Evolutionary conservation across 805 yeast genomes (phyloP), one percentile per base, ranked within the genome.

Genomic region (Zygosaccharomyces gambellarensis): DNA sequence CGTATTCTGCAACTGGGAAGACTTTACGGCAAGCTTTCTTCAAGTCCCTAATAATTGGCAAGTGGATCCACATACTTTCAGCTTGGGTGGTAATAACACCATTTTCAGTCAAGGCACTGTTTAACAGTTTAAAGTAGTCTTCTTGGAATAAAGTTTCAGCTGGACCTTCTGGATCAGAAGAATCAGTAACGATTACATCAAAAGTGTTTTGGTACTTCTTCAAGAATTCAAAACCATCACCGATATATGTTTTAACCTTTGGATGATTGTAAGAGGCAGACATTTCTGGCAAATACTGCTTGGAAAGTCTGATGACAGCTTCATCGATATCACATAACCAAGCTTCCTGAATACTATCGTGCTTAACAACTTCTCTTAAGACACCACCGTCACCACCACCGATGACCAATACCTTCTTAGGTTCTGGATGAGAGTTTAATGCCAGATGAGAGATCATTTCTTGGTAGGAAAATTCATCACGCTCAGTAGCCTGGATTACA

Each of bases 361-460:
- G 97, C 73, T 92, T 92, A 65, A 90, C 87, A 65, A 90, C 78
- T 72, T 92, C 98, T 73, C 98, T 82, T 63, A 92, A 79, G 46
- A 92, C 98, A 71, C 98, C 98, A 61, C 99, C 99, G 70, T 92
- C 99, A 65, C 99, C 99, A 57, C 99, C 99, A 51, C 99, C 99
- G 64, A 92, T 87, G 55, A 92, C 98, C 49, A 92, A 76, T 22
- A 95, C 97, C 62, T 79, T 84, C 77, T 87, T 88, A 50, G 98
- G 98, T 74, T 87, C 83, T 61, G 96, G 90, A 73, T 94, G 98
- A 47, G 94, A 82, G 80, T 85, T 87, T 71, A 94, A 65, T 5
- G 96, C 96, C 64, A 94, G 77, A 72, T 92, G 97, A 36, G 97
- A 76, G 70, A 92, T 92, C 98, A 92, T 94, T 74, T 92, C 99